Evolutionary conservation across 1,284 basidiomycete genomes (phyloP), one percentile per base, ranked within the genome.

Genomic region (Earliella scabrosa): DNA sequence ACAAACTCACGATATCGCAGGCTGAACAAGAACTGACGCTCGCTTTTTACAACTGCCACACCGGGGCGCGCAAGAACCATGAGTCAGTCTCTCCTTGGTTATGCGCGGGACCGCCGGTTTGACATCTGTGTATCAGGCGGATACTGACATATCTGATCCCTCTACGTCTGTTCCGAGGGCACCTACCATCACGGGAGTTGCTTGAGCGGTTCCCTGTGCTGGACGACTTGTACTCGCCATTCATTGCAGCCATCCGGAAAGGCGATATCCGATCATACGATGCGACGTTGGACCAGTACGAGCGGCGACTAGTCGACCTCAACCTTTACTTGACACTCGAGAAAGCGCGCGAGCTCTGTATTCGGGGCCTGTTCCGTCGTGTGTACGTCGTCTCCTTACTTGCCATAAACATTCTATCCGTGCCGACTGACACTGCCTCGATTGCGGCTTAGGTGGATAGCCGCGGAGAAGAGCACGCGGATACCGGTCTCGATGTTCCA

Each of bases 81-180:
- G 87, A 94, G 93, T 95, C 68, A 52, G 90, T 72, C 7, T 9
- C 20, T 11, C 26, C 34, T 36, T 36, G 18, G 27, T 24, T 29
- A 18, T 20, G 13, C 20, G 38, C 31, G 6, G 14, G 3, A 39
- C 14, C 9, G 44, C n/a, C 35, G n/a, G 4, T 11, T 45, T 51
- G n/a, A 51, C 49, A 18, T 52, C 34, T 23, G 27, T 47, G n/a
- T 3, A 44, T 45, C 62, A 88, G 93, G 68, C 87, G 96, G 20
- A 96, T 98, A 60, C 77, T 98, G 46, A 88, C 88, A 8, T 98
- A 95, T 70, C 82, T 98, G 26, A 86, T 98, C 47, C 94, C 96
- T 0, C 79, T 98, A 18, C 89, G 92, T 14, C 86, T 98, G 21
- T 77, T 97, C 24, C 87, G 87, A 56, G 97, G 96, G 1, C 86